phyloP scores from a whole-genome alignment of 768 basidiomycete species.

The Lactarius psammicola region DNA sequence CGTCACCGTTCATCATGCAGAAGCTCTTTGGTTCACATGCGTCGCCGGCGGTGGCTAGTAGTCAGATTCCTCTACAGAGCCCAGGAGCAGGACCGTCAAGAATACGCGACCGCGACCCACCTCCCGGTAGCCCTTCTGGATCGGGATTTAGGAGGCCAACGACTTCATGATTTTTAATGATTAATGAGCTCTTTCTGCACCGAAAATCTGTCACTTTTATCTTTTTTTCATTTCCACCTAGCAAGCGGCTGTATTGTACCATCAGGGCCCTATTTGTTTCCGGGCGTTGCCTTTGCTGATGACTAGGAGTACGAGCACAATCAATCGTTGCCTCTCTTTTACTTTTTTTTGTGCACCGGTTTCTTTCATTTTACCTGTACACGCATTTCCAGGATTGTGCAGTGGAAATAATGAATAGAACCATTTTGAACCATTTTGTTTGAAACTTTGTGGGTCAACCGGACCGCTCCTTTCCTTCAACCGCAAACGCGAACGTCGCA shows the following conservation, averaged over 20 bases:
- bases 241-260: constrained; percentile 4
- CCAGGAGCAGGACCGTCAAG: constrained; percentile 22
- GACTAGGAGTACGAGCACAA: neutral
- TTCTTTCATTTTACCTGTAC: neutral
- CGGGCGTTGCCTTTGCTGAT: constrained; percentile 12
- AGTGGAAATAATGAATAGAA: too few species aligned
- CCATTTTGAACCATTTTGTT: too few species aligned
- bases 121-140: constrained; percentile 8
- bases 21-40: constrained; percentile 32
- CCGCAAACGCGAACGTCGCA: neutral
- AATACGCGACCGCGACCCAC: constrained; percentile 12
- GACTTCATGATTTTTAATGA: constrained; percentile 18
- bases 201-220: neutral
- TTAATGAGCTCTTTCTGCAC: neutral
- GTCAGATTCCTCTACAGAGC: constrained; percentile 6
- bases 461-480: neutral
- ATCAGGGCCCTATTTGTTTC: constrained; percentile 20
- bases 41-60: constrained; percentile 13
- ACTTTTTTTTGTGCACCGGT: neutral
- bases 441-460: neutral
- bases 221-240: constrained; percentile 5
- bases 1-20: constrained; percentile 38
- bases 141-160: neutral
- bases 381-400: neutral
- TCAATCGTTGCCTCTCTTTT: neutral